A percentile compares a stretch with the other conserved stretches of the same genome.
Evolutionary conservation across 1,284 basidiomycete species (phyloP).

Genomic region (Malassezia arunalokei): DNA sequence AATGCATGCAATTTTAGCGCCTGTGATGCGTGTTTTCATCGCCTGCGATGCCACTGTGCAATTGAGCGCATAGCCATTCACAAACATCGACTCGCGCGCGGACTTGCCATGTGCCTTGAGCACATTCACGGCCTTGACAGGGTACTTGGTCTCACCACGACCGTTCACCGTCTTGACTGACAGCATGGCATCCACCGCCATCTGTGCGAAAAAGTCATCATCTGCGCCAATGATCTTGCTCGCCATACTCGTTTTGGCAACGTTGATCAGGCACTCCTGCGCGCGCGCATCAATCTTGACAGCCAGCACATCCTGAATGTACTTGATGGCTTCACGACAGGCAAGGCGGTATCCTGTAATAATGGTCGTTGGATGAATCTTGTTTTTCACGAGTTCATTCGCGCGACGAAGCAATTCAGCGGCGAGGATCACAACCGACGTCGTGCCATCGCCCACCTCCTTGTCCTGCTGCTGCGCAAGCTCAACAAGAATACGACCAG

Average conservation of each 20-base stretch:
- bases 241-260: constrained; percentile 97
- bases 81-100: constrained; percentile 83
- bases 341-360: constrained; percentile 96
- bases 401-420: constrained; percentile 88
- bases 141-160: constrained; percentile 94
- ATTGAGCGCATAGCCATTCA: constrained; percentile 94
- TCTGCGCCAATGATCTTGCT: constrained; percentile 98
- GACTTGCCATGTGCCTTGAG: constrained; percentile 96
- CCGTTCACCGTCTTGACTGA: constrained; percentile 89
- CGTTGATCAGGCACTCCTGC: constrained; percentile 82
- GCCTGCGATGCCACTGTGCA: constrained; percentile 98
- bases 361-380: constrained; percentile 97
- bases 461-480: constrained; percentile 98
- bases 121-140: constrained; percentile 98
- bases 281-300: constrained; percentile 87
- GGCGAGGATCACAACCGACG: constrained; percentile 93
- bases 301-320: constrained; percentile 93
- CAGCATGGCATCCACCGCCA: constrained; percentile 98
- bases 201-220: constrained; percentile 92
- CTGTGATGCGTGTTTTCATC: constrained; percentile 88
- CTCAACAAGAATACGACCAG: constrained; percentile 87
- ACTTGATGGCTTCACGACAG: constrained; percentile 92
- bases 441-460: constrained; percentile 98
- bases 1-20: constrained; percentile 93
- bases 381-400: constrained; percentile 95